phyloP scores from a whole-genome alignment of 306 rosid species.

The Cyamopsis tetragonoloba region DNA sequence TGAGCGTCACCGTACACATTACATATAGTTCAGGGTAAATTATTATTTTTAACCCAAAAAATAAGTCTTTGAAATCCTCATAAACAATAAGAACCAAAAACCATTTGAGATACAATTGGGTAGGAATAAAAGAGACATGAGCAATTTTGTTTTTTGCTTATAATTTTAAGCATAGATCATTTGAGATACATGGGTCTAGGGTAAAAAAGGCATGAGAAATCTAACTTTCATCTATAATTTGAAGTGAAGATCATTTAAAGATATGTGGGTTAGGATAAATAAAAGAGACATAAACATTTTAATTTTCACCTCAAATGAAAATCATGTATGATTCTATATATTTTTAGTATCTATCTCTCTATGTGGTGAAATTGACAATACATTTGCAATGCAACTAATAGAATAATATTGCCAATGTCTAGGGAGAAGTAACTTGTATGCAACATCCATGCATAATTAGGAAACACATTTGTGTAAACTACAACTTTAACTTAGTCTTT shows the following conservation, averaged over 20 bases:
- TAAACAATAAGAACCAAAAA: no score
- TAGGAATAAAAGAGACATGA: no score
- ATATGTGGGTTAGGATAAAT: neutral
- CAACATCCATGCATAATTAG: neutral
- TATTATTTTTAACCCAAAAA: no score
- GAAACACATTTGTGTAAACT: neutral
- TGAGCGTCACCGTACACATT: no score
- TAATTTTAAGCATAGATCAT: no score
- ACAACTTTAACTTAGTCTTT: neutral
- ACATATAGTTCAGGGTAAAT: no score
- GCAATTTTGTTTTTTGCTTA: no score
- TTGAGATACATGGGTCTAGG: no score
- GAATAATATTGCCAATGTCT: neutral
- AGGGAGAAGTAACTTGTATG: neutral
- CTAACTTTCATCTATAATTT: no score
- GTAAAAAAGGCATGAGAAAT: no score
- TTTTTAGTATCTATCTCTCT: neutral
- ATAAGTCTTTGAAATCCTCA: no score
- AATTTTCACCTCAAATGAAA: neutral
- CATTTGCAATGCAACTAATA: conserved; percentile 16
- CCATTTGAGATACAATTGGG: no score
- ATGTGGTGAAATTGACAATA: neutral
- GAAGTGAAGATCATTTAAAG: neutral
- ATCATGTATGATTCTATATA: neutral
- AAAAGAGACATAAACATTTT: neutral